A percentile compares a stretch with the other conserved stretches of the same genome.
Evolutionary conservation across 495 filamentous ascomycete genomes (phyloP).

Genomic region (Podospora didyma): DNA sequence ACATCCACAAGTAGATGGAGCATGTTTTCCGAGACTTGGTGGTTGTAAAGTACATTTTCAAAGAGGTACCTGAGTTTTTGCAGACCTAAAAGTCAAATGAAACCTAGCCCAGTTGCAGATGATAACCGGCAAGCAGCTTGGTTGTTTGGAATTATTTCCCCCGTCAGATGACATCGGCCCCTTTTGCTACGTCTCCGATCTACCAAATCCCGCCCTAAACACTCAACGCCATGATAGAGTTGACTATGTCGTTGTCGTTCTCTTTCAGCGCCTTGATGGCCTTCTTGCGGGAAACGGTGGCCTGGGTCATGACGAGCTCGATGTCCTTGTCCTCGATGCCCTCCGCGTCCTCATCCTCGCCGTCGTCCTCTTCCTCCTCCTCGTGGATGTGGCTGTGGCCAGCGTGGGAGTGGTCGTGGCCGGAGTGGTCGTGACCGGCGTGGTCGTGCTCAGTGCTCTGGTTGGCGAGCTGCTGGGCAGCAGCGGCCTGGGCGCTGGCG

Average conservation of each 20-base stretch:
- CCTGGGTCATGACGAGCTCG: constrained; percentile 97
- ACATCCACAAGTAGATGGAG: no score
- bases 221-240: constrained; percentile 99
- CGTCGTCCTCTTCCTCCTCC: constrained; percentile 89
- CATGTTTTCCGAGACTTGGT: no score
- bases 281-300: constrained; percentile 93
- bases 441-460: constrained; percentile 68
- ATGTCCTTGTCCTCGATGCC: constrained; percentile 98
- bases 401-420: constrained; percentile 48
- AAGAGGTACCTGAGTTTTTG: no score
- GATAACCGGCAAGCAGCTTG: background rate
- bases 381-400: constrained; percentile 64
- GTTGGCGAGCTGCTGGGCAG: constrained; percentile 83
- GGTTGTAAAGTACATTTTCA: no score
- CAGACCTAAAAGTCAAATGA: no score
- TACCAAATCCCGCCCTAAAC: constrained; percentile 61
- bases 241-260: constrained; percentile 99
- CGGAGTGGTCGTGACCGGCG: constrained; percentile 56
- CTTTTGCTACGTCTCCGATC: background rate
- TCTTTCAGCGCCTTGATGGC: constrained; percentile 97
- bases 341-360: constrained; percentile 87
- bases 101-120: background rate
- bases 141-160: no score
- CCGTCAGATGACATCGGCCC: background rate
- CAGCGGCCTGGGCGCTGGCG: constrained; percentile 90